A percentile compares a stretch with the other conserved stretches of the same genome.
These are phyloP conservation scores for Fusarium sororula DNA, from an alignment of 2,329 filamentous ascomycete genomes.

Conservation along the genomic window DNA sequence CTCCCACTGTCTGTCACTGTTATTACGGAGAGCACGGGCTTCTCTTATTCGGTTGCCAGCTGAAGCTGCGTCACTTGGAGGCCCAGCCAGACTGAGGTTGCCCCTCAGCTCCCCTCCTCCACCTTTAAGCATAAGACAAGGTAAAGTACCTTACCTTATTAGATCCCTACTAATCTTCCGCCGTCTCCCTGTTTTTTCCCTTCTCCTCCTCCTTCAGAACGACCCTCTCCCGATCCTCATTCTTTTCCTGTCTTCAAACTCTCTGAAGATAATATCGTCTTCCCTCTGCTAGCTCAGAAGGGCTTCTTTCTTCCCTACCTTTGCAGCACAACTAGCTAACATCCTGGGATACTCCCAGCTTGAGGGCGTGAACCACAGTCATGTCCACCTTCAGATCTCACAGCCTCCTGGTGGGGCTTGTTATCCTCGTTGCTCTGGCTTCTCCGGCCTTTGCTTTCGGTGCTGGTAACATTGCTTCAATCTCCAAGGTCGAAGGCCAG, in stretches of 20 bases:
- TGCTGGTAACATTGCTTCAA: constrained; percentile 86
- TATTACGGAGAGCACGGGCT: constrained; percentile 10
- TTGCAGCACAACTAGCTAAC: constrained; percentile 9
- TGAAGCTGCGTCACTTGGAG: constrained; percentile 41
- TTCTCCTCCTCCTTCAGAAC: constrained; percentile 11
- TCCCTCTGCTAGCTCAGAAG: constrained; percentile 35
- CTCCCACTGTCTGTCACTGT: constrained; percentile 13
- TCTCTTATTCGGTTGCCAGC: constrained; percentile 19
- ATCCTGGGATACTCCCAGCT: constrained; percentile 26
- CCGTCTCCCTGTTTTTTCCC: constrained; percentile 21
- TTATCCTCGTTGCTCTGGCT: constrained; percentile 72
- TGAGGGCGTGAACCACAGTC: constrained; percentile 33
- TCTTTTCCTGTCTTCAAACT: neutral
- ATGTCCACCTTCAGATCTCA: constrained; percentile 62
- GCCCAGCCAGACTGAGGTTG: constrained; percentile 2
- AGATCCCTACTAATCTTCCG: constrained; percentile 15
- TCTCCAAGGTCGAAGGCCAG: constrained; percentile 82
- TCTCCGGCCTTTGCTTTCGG: constrained; percentile 80
- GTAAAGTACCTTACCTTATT: neutral
- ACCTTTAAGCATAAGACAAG: constrained; percentile 6
- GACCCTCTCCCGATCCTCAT: neutral
- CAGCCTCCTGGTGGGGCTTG: constrained; percentile 63
- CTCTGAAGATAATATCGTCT: neutral
- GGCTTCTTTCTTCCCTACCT: constrained; percentile 12
- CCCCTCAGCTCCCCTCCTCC: constrained; percentile 41